Evolutionary conservation across 345 rosid species (phyloP), one percentile per base, ranked within the genome.

Genomic region (Leavenworthia alabamica): DNA sequence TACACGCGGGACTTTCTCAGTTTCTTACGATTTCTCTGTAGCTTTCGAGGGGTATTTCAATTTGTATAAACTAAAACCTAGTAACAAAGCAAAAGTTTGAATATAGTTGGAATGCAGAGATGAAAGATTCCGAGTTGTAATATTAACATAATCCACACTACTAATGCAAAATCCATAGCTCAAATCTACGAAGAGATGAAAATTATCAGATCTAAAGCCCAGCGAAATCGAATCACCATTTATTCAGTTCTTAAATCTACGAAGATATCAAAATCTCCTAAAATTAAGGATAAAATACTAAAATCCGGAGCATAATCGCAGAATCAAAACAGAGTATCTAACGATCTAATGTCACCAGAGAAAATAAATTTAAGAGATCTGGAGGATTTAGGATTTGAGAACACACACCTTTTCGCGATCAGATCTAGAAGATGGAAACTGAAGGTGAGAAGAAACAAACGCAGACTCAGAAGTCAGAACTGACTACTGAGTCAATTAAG

Each of bases 331-430:
- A 39, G 44, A 51, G 31, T 31, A 59, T 20, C 60, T 43, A 41
- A 46, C 46, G n/a, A 60, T 22, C 43, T 51, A 33, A 35, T 1
- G 1, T 48, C 6, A 42, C 0, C 20, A 28, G 2, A 7, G 20
- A 29, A 16, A 68, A 17, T 13, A 46, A 56, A 48, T 13, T 20
- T 8, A 43, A 15, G 3, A 60, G 60, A 64, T 48, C 60, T 50
- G 37, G 15, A 64, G 61, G 50, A 11, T 7, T 3, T 5, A 47
- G 26, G 42, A 45, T 8, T 7, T 6, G 10, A 48, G 48, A 16
- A 33, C n/a, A 58, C 75, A 41, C 1, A 71, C 60, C 75, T 71
- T 31, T 5, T 50, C 5, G 48, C 35, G 75, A 71, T 57, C 71
- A 49, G 71, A 71, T 71, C 75, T 64, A 56, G 46, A 45, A 53